Evolutionary conservation across 2,329 filamentous ascomycete genomes (phyloP), one percentile per base, ranked within the genome.

Genomic region (Colletotrichum magnum): DNA sequence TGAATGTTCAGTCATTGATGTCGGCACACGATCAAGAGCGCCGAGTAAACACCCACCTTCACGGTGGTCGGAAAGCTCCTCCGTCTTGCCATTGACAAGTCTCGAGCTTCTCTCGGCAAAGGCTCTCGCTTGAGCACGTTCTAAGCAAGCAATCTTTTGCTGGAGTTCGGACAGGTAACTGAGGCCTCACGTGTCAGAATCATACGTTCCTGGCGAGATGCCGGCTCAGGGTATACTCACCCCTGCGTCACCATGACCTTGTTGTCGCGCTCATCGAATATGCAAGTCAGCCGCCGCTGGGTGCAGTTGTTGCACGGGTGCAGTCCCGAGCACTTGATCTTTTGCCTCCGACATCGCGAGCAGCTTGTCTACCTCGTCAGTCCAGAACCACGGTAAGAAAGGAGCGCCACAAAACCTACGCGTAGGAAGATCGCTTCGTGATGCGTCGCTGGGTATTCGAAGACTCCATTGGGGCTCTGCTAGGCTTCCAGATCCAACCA

Each of bases 281-380:
- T 63, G 43, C 58, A 68, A 16, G 60, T 58, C 39, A 68, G 21
- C 53, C 60, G 65, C 41, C 65, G 52, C 54, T 64, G 65, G 21
- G 65, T 68, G 39, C 65, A 68, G 4, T 64, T 68, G 41, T 68
- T 68, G 53, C 65, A 68, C 39, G 65, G 60, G 21, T 68, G 65
- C 62, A 68, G 3, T 21, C 65, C 60, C 18, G 65, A 68, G 41
- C 65, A 68, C 41, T 68, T 68, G 53, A 68, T 68, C 47, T 68
- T 68, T 16, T 68, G 65, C 39, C 65, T 64, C 28, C 65, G 65
- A 58, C 65, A 68, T 68, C 60, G 65, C 41, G 65, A 68, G 48
- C 65, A 68, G 2, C 53, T 32, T 68, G 18, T 26, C 12, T 4
- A 18, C 2, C 2, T 15, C 32, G 32, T 41, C 47, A 52, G 36